Base-by-base conservation (phyloP, 179 eudicot species). In the Monotropa hypopitys region DNA sequence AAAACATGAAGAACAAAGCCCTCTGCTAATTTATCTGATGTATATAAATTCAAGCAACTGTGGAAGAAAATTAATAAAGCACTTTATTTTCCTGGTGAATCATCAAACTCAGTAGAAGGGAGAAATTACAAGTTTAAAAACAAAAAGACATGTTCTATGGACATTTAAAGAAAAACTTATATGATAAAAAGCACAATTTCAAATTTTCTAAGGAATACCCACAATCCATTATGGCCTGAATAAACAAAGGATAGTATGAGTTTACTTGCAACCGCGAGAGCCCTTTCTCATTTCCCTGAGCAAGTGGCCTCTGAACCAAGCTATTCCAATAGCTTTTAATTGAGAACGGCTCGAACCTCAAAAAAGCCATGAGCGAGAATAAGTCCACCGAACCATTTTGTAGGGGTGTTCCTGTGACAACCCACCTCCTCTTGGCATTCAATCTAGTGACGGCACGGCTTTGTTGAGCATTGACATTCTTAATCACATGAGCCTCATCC, bases 401-500 rank as follows among this genome's bases (percentile, higher is more conserved):
- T 75, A 94, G 84, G 23, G 99, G 99, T 50, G 99, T 95, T 70
- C 99, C 99, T 0, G 97, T 89, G 67, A 95, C 97, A 76, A 84
- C 92, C 97, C 97, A 95, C 81, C 99, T 90, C 69, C 91, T 76
- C 69, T 80, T 87, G 56, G 92, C 89, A 76, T 84, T 86, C 80
- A 95, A 81, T n/a, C 84, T 80, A 75, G 83, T 85, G 30, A 95
- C 99, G 6, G 97, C 98, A 0, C 82, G 87, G 71, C 91, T 89
- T 76, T 88, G 92, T 76, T 82, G 85, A 43, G 97, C 83, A 68
- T 76, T 84, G 11, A 79, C 82, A 83, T 95, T 93, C 86, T 90
- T 95, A 73, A 95, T 88, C 78, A 88, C 74, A 85, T 95, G 99
- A 21, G 92, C 99, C 86, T 95, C 99, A 38, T 95, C 99, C 66